Percentiles rank a stretch among this genome's conserved stretches.
phyloP scores from a whole-genome alignment of 257 asterid genomes.

The Fraxinus anomala region DNA sequence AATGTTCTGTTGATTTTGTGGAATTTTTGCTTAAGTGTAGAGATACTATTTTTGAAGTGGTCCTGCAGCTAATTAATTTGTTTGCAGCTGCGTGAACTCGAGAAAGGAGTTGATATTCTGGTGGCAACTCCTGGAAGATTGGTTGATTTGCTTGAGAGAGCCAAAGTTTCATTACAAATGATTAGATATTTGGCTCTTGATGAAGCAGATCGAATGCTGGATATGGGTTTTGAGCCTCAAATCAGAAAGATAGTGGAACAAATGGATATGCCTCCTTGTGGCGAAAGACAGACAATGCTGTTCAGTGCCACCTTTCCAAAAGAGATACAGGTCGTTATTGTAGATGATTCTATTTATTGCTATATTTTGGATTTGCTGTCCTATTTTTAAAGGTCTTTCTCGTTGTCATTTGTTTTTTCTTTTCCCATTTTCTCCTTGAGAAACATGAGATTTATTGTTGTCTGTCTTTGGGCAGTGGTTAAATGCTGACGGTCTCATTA shows the following conservation, averaged over 20 bases:
- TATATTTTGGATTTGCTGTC: conserved; percentile 11
- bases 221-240: conserved; percentile 97
- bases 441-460: background rate
- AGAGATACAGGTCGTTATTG: conserved; percentile 72
- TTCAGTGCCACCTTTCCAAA: conserved; percentile 92
- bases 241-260: conserved; percentile 89
- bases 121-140: conserved; percentile 96
- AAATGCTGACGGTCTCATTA: background rate
- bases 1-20: background rate
- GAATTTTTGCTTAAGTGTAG: background rate
- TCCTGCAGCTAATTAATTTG: conserved; percentile 15
- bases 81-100: conserved; percentile 80
- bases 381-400: background rate
- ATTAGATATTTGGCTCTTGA: conserved; percentile 87
- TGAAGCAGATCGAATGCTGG: conserved; percentile 94
- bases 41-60: background rate
- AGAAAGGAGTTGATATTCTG: conserved; percentile 92
- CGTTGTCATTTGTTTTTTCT: background rate
- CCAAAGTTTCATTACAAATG: conserved; percentile 77
- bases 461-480: conserved; percentile 8
- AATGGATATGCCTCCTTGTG: conserved; percentile 92
- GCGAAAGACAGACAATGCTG: conserved; percentile 88
- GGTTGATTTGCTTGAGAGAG: conserved; percentile 94
- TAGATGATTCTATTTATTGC: conserved; percentile 19
- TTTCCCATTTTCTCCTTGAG: background rate